These are phyloP conservation scores for Phymatotrichopsis omnivora DNA, from an alignment of 2,329 filamentous ascomycete species.

Conservation along the genomic window DNA sequence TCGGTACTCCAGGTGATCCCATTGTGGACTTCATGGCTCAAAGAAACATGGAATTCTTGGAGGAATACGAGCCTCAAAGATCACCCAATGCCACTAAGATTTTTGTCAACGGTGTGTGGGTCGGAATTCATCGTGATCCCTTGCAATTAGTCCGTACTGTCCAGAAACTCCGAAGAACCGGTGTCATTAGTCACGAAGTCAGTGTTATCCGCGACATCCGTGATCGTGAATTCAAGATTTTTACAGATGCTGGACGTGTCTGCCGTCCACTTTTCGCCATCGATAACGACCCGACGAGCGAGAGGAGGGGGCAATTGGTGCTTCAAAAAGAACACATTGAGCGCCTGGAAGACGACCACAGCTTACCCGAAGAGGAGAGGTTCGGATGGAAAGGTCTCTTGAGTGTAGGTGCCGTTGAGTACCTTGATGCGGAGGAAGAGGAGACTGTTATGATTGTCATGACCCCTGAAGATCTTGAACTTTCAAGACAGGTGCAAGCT, in stretches of 20 bases:
- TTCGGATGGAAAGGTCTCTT: conserved; percentile 87
- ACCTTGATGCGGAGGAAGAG: conserved; percentile 95
- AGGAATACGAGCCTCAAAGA: conserved; percentile 79
- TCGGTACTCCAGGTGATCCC: conserved; percentile 81
- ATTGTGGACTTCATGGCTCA: conserved; percentile 94
- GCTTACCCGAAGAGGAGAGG: conserved; percentile 39
- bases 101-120: conserved; percentile 97
- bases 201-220: conserved; percentile 93
- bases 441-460: conserved; percentile 99
- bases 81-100: conserved; percentile 94
- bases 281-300: conserved; percentile 67
- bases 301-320: conserved; percentile 65
- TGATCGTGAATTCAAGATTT: conserved; percentile 96
- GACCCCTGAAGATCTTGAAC: conserved; percentile 89
- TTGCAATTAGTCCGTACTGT: conserved; percentile 73
- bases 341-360: conserved; percentile 57
- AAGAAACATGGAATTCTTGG: conserved; percentile 88
- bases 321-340: conserved; percentile 76
- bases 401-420: conserved; percentile 78
- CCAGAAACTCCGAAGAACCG: conserved; percentile 64
- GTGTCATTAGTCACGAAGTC: conserved; percentile 81
- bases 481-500: conserved; percentile 58
- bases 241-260: conserved; percentile 91
- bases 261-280: conserved; percentile 91
- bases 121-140: conserved; percentile 85